These are phyloP conservation scores for Murraya koenigii DNA, from an alignment of 345 rosid genomes.

Conservation along the genomic window DNA sequence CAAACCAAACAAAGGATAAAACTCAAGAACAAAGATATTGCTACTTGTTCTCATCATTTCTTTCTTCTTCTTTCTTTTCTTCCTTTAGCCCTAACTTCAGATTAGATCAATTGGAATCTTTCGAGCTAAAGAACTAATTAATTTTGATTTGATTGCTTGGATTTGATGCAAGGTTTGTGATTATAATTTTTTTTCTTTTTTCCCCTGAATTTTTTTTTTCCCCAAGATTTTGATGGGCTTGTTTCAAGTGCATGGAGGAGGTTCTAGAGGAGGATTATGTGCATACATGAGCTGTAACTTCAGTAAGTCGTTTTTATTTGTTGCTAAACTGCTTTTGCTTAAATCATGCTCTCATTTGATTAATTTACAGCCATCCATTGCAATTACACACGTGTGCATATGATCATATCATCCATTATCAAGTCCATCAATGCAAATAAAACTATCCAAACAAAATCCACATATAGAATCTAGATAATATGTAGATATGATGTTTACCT, in stretches of 20 bases:
- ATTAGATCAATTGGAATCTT: neutral
- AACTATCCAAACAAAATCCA: too few relatives aligned
- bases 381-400: too few relatives aligned
- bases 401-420: too few relatives aligned
- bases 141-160: neutral
- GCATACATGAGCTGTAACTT: neutral
- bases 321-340: too few relatives aligned
- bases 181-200: neutral
- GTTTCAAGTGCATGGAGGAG: neutral
- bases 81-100: neutral
- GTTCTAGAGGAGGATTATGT: neutral
- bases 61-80: neutral
- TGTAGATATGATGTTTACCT: too few relatives aligned
- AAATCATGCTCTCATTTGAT: too few relatives aligned
- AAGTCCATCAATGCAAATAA: too few relatives aligned
- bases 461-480: too few relatives aligned
- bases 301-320: neutral
- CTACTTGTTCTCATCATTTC: too few relatives aligned
- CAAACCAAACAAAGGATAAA: neutral
- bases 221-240: neutral
- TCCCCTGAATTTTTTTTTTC: too few relatives aligned
- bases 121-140: neutral
- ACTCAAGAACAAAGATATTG: neutral
- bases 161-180: neutral
- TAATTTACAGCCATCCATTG: too few relatives aligned